phyloP scores from a whole-genome alignment of 768 basidiomycete species.

The Cystofilobasidium capitatum region DNA sequence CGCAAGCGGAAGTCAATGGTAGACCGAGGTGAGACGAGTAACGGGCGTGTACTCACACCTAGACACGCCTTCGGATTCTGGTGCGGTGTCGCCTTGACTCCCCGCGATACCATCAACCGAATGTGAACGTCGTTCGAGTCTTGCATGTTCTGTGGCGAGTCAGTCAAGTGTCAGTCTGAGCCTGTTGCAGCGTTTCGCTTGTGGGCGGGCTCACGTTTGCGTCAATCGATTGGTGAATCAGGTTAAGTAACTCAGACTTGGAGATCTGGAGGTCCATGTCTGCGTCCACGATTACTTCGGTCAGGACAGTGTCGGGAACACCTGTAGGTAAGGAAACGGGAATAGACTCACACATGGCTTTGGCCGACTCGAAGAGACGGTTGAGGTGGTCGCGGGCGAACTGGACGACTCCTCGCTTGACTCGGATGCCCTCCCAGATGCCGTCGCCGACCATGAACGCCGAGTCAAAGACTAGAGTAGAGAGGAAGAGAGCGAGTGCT shows the following conservation, averaged over 20 bases:
- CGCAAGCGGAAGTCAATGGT: too few relatives aligned
- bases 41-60: background rate
- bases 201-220: too few relatives aligned
- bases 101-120: conserved; percentile 27
- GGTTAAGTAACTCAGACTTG: conserved; percentile 20
- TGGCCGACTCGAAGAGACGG: conserved; percentile 19
- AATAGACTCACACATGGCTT: conserved; percentile 15
- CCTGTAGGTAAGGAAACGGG: too few relatives aligned
- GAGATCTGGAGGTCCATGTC: conserved; percentile 13
- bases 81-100: conserved; percentile 26
- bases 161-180: too few relatives aligned
- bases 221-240: conserved; percentile 15
- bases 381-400: conserved; percentile 22
- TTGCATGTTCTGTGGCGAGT: too few relatives aligned
- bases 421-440: conserved; percentile 27
- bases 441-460: conserved; percentile 28
- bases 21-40: too few relatives aligned
- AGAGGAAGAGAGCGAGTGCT: too few relatives aligned
- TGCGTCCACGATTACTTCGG: too few relatives aligned
- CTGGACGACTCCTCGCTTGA: conserved; percentile 23
- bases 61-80: conserved; percentile 26
- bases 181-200: too few relatives aligned
- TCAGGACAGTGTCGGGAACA: too few relatives aligned
- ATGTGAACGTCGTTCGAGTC: conserved; percentile 15
- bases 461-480: conserved; percentile 22